These are phyloP conservation scores for Plantago major DNA, from an alignment of 257 asterid genomes.

Conservation along the genomic window DNA sequence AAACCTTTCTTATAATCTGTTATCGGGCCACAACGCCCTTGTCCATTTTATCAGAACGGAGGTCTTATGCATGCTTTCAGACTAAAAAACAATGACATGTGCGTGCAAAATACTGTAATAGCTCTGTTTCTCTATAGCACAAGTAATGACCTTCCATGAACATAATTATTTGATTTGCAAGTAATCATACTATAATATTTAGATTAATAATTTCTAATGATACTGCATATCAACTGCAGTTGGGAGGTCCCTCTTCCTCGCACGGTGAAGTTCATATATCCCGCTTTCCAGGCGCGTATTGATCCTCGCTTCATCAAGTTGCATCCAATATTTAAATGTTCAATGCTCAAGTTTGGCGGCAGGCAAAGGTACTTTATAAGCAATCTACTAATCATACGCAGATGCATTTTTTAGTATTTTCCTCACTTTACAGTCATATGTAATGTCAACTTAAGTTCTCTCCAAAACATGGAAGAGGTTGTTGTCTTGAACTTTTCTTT, in stretches of 20 bases:
- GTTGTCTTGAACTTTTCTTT: background rate
- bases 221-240: constrained; percentile 40
- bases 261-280: constrained; percentile 51
- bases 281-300: constrained; percentile 45
- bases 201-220: constrained; percentile 13
- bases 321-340: constrained; percentile 87
- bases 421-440: too few species aligned
- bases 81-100: too few species aligned
- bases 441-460: too few species aligned
- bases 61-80: too few species aligned
- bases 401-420: constrained; percentile 1
- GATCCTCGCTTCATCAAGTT: constrained; percentile 94
- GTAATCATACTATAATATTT: too few species aligned
- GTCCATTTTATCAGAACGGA: too few species aligned
- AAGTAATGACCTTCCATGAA: too few species aligned
- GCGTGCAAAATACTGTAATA: too few species aligned
- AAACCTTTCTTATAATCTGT: too few species aligned
- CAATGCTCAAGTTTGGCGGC: constrained; percentile 57
- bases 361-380: constrained; percentile 58
- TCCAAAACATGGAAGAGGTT: background rate
- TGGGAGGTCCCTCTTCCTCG: constrained; percentile 97
- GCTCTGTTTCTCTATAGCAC: too few species aligned
- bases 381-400: constrained; percentile 1
- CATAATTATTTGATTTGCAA: too few species aligned
- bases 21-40: too few species aligned